Base-by-base conservation (phyloP, 108 stramenopile genomes). In the Hondaea fermentalgiana region DNA sequence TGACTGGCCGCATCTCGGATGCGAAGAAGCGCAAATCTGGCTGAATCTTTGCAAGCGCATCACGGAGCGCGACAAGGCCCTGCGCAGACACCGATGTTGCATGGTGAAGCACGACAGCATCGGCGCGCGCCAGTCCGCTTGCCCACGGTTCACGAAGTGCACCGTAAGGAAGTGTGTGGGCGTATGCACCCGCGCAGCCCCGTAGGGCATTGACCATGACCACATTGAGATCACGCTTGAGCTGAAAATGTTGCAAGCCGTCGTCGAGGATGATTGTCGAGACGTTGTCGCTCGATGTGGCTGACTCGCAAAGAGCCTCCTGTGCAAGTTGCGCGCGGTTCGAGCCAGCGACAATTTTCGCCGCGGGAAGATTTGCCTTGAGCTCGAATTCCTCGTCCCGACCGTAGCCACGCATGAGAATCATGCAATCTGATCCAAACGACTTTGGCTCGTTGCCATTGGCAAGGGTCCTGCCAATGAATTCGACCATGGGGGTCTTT, bases 41-140 rank as follows among this genome's bases (percentile, higher is more conserved):
- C 14, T 12, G 42, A 69, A 28, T 69, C 25, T 14, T 10, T 17
- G 14, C 10, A 8, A 69, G 64, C 8, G 14, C 35, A 1, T 69
- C 17, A 69, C 64, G 25, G 25, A 69, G 42, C 23, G 45, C n/a
- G 23, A 45, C 49, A 17, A 47, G 23, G 8, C 6, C 12, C 45
- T 23, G 16, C 19, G n/a, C 10, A 12, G 14, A 14, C 16, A 83
- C 12, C 76, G 28, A 53, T 12, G 45, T 53, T 55, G 49, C 76
- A 53, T 83, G 76, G 76, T 83, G 76, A 10, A 83, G 51, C 6
- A 83, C 76, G 25, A 83, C 76, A 53, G 76, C 76, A 53, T 83
- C 51, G 3, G 76, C 76, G n/a, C 76, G 45, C 16, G 6, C 23
- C 2, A 83, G 45, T 21, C 76, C 76, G 35, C 64, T 14, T 8